These are phyloP conservation scores for Skeletonema potamos DNA, from an alignment of 108 stramenopile species.

Conservation along the genomic window DNA sequence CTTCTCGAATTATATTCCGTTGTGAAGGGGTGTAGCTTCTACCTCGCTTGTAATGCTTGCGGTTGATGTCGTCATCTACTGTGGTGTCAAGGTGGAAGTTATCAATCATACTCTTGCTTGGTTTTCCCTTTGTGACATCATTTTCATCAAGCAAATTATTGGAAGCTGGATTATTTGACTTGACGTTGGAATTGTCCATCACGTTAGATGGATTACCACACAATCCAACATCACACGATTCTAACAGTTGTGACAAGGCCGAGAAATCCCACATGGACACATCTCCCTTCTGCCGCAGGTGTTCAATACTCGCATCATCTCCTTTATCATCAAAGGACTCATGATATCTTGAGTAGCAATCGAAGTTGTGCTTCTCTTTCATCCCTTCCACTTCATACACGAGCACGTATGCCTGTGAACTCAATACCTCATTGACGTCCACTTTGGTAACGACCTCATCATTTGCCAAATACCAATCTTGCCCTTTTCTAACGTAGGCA, in stretches of 20 bases:
- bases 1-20: conserved; percentile 18
- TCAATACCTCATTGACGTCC: conserved; percentile 65
- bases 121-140: not conserved
- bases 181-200: not conserved
- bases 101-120: not conserved
- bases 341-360: conserved; percentile 49
- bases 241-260: conserved; percentile 23
- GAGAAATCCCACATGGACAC: conserved; percentile 37
- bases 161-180: not conserved
- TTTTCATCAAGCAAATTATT: not conserved
- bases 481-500: conserved; percentile 68
- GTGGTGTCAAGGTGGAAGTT: not conserved
- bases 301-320: conserved; percentile 6
- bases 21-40: conserved; percentile 42
- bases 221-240: conserved; percentile 38
- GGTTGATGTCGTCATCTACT: not conserved
- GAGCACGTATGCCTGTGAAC: conserved; percentile 82
- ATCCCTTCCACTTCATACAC: conserved; percentile 60
- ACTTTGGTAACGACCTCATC: conserved; percentile 70
- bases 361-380: conserved; percentile 48
- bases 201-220: conserved; percentile 22
- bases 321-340: conserved; percentile 15
- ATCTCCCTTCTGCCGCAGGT: not conserved
- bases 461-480: conserved; percentile 81
- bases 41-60: conserved; percentile 40